These are phyloP conservation scores for Lentinula detonsa DNA, from an alignment of 768 basidiomycete species.

Conservation along the genomic window DNA sequence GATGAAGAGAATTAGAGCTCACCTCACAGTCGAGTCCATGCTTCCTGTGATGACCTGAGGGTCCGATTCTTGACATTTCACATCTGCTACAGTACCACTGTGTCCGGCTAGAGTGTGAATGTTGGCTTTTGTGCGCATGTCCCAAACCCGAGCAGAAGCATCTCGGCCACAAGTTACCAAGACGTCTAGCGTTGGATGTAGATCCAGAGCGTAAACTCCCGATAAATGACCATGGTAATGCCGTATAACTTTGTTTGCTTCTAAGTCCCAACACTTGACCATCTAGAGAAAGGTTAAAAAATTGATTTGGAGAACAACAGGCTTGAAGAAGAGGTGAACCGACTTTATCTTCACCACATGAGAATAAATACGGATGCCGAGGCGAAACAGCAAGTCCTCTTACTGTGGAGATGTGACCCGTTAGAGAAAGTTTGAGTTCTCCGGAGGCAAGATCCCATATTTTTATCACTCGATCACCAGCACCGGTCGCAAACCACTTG, in stretches of 20 bases:
- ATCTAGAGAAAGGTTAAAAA: slow-evolving; percentile 46
- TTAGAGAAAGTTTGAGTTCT: slow-evolving; percentile 94
- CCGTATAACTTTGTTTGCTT: slow-evolving; percentile 97
- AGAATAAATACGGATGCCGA: slow-evolving; percentile 95
- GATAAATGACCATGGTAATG: slow-evolving; percentile 99
- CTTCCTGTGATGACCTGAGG: slow-evolving; percentile 97
- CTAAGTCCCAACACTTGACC: slow-evolving; percentile 99
- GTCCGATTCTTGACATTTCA: slow-evolving; percentile 94
- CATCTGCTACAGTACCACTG: slow-evolving; percentile 91
- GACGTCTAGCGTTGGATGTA: slow-evolving; percentile 95
- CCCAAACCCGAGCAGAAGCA: slow-evolving; percentile 97
- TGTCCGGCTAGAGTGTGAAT: slow-evolving; percentile 93
- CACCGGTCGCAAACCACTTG: slow-evolving; percentile 97
- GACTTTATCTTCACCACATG: slow-evolving; percentile 97
- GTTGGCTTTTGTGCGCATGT: slow-evolving; percentile 97
- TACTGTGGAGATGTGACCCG: slow-evolving; percentile 97
- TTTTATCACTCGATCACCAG: slow-evolving; percentile 97
- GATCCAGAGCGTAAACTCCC: slow-evolving; percentile 88
- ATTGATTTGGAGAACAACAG: neutral
- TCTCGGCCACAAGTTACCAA: slow-evolving; percentile 95
- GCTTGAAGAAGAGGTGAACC: slow-evolving; percentile 1
- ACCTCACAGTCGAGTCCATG: slow-evolving; percentile 97
- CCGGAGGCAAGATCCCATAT: slow-evolving; percentile 98
- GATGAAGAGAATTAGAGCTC: neutral
- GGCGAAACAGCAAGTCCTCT: slow-evolving; percentile 89